Percentiles rank a stretch among this genome's conserved stretches.
These are phyloP conservation scores for Hypoxylon perforatum DNA, from an alignment of 495 filamentous ascomycete genomes.

Conservation along the genomic window DNA sequence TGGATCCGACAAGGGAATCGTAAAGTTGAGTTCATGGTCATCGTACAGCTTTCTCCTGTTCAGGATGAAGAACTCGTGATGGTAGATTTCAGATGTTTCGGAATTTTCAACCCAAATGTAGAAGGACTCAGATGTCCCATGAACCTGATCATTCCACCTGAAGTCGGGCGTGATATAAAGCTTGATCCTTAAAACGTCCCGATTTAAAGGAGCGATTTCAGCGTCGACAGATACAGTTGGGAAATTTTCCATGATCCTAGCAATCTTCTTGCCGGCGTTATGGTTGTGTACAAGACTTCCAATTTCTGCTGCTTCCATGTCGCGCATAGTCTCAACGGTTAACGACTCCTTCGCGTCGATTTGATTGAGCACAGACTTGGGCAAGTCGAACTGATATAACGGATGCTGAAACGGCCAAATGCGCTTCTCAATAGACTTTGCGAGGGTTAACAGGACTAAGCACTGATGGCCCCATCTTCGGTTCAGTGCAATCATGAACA, in stretches of 20 bases:
- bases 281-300: slow-evolving; percentile 92
- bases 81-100: slow-evolving; percentile 96
- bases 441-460: slow-evolving; percentile 84
- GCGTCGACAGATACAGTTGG: slow-evolving; percentile 89
- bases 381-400: slow-evolving; percentile 92
- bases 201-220: slow-evolving; percentile 94
- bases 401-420: slow-evolving; percentile 96
- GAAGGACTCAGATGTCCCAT: slow-evolving; percentile 94
- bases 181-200: slow-evolving; percentile 90
- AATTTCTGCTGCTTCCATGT: slow-evolving; percentile 93
- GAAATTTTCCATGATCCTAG: slow-evolving; percentile 87
- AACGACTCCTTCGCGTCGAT: slow-evolving; percentile 79
- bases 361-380: slow-evolving; percentile 82
- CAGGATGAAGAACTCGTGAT: slow-evolving; percentile 96
- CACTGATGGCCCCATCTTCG: slow-evolving; percentile 95
- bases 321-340: slow-evolving; percentile 82
- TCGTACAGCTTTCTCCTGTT: slow-evolving; percentile 88
- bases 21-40: slow-evolving; percentile 97
- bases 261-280: slow-evolving; percentile 81
- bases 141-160: slow-evolving; percentile 93
- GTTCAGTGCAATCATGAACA: slow-evolving; percentile 98
- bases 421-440: slow-evolving; percentile 95
- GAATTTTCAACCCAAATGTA: slow-evolving; percentile 99
- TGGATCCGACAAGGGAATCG: slow-evolving; percentile 92
- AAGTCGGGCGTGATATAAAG: slow-evolving; percentile 90